Evolutionary conservation across 306 rosid species (phyloP), one percentile per base, ranked within the genome.

Genomic region (Casuarina glauca): DNA sequence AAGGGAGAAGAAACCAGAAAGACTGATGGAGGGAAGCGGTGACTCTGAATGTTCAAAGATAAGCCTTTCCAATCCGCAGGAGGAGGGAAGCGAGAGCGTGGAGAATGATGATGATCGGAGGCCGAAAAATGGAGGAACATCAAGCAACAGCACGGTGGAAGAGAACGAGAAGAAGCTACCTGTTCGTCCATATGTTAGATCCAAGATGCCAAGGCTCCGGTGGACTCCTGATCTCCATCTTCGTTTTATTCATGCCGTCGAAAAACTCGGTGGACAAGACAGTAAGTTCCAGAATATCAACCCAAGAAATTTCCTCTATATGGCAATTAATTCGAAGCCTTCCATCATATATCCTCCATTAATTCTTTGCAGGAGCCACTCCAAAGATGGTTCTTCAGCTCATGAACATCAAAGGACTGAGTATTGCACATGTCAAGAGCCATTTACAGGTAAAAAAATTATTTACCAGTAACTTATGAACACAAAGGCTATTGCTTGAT

Each of bases 371-470:
- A 95, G 99, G 88, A 88, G 97, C 99, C 77, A 95, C 99, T 3
- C 99, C 99, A 35, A 95, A 95, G 79, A 82, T 95, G 88, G 99
- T 93, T 87, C 99, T 95, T 88, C 99, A 93, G 70, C 74, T 95
- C 76, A 95, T 95, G 99, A 91, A 88, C 85, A 91, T 95, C 76
- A 93, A 93, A 85, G 97, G 99, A 50, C 76, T 95, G 42, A 93
- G 89, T 81, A 91, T 95, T 57, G 97, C 97, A 19, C 97, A 95
- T 87, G 97, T 95, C 82, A 95, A 95, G 93, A 95, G 99, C 83
- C 98, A 95, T 86, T 87, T 95, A 72, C 98, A 95, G 96, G 98
- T 95, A 78, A 43, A 1, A 74, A 38, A 26, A 72, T 16, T 41
- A 72, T 60, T 20, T n/a, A 11, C 41, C 26, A 51, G 17, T 49